These are phyloP conservation scores for Eutrema salsugineum DNA, from an alignment of 441 rosid species.

Conservation along the genomic window DNA sequence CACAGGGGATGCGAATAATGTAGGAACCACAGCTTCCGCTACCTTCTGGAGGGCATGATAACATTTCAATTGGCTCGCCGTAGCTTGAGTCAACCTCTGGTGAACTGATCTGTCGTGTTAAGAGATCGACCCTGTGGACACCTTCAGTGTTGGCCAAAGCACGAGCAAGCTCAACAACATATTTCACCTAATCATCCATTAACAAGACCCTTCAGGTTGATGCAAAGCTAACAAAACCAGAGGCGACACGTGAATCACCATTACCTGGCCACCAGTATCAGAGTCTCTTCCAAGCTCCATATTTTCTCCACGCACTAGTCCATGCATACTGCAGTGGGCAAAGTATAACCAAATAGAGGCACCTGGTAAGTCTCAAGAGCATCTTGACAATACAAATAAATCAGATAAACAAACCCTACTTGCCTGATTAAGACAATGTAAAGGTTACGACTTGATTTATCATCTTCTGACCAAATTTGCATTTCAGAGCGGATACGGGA, in stretches of 20 bases:
- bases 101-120: slow-evolving; percentile 77
- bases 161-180: slow-evolving; percentile 91
- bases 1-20: slow-evolving; percentile 89
- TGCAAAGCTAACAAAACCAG: background rate
- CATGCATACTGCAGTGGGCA: slow-evolving; percentile 63
- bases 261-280: slow-evolving; percentile 96
- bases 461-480: slow-evolving; percentile 81
- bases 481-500: slow-evolving; percentile 68
- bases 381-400: background rate
- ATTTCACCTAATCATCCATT: slow-evolving; percentile 60
- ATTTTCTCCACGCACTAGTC: slow-evolving; percentile 88
- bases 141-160: slow-evolving; percentile 97
- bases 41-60: slow-evolving; percentile 67
- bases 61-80: slow-evolving; percentile 91
- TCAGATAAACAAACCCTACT: slow-evolving; percentile 3
- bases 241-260: background rate
- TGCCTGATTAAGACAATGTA: slow-evolving; percentile 90
- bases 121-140: slow-evolving; percentile 92
- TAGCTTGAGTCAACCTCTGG: slow-evolving; percentile 95
- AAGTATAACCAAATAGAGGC: background rate
- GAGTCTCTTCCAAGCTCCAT: slow-evolving; percentile 99
- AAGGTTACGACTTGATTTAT: slow-evolving; percentile 32
- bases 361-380: background rate
- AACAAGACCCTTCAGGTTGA: background rate
- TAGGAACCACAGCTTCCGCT: slow-evolving; percentile 79